Evolutionary conservation across 306 rosid genomes (phyloP).

Genomic region (Gleditsia sinensis): DNA sequence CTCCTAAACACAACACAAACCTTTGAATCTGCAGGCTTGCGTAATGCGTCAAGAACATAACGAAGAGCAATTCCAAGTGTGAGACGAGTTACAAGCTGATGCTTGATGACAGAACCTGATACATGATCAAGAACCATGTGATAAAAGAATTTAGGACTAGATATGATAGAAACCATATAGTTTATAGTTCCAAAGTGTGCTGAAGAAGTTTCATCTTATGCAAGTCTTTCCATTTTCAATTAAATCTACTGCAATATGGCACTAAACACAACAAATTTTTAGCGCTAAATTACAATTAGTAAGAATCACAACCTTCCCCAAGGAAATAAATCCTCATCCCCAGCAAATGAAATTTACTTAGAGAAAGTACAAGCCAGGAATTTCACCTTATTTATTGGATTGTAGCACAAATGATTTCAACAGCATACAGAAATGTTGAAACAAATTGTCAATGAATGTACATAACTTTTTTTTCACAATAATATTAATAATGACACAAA

Average conservation of each 20-base stretch:
- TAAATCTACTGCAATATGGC: neutral
- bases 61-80: conserved; percentile 96
- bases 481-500: neutral
- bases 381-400: too few species aligned
- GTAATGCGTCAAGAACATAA: conserved; percentile 90
- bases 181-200: neutral
- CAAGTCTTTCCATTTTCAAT: conserved; percentile 8
- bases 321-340: too few species aligned
- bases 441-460: too few species aligned
- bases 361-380: too few species aligned
- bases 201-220: neutral
- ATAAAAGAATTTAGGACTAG: too few species aligned
- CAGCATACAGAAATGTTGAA: too few species aligned
- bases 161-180: neutral
- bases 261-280: neutral
- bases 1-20: conserved; percentile 48
- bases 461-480: too few species aligned
- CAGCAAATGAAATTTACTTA: too few species aligned
- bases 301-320: neutral
- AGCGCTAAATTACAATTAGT: neutral
- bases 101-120: conserved; percentile 87
- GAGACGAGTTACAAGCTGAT: conserved; percentile 94
- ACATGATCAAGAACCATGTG: conserved; percentile 14
- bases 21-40: conserved; percentile 98
- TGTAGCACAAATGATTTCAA: too few species aligned